Evolutionary conservation across 352 stramenopile genomes (phyloP).

Genomic region (Phytophthora nicotianae): DNA sequence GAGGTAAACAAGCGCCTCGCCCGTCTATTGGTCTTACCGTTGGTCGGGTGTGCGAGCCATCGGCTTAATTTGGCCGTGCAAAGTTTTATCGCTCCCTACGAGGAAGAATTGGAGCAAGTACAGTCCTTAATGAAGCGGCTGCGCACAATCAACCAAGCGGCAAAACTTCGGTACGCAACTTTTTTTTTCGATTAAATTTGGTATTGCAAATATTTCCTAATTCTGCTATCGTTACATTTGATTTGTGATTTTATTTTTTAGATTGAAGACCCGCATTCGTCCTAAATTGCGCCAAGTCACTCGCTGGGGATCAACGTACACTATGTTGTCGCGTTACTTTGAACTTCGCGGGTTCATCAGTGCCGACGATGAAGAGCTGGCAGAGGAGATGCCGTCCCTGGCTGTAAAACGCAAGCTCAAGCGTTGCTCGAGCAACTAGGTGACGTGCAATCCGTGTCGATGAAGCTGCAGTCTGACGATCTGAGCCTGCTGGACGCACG

Average conservation of each 20-base stretch:
- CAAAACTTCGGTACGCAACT: background rate
- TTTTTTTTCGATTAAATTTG: too few species aligned
- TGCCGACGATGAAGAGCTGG: constrained; percentile 6
- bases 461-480: constrained; percentile 3
- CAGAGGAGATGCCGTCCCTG: background rate
- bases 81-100: background rate
- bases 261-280: background rate
- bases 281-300: background rate
- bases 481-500: background rate
- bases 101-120: constrained; percentile 6
- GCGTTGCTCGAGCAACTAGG: background rate
- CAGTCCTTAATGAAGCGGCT: constrained; percentile 13
- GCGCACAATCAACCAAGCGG: too few species aligned
- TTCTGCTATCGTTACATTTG: too few species aligned
- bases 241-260: too few species aligned
- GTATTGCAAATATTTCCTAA: too few species aligned
- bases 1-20: too few species aligned
- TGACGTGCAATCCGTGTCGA: constrained; percentile 1
- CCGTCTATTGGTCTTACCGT: constrained; percentile 1
- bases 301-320: constrained; percentile 9
- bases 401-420: background rate
- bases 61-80: constrained; percentile 3
- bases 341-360: constrained; percentile 13
- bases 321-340: constrained; percentile 8
- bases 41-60: constrained; percentile 7